Evolutionary conservation across 345 rosid species (phyloP).

Genomic region (Isatis tinctoria): DNA sequence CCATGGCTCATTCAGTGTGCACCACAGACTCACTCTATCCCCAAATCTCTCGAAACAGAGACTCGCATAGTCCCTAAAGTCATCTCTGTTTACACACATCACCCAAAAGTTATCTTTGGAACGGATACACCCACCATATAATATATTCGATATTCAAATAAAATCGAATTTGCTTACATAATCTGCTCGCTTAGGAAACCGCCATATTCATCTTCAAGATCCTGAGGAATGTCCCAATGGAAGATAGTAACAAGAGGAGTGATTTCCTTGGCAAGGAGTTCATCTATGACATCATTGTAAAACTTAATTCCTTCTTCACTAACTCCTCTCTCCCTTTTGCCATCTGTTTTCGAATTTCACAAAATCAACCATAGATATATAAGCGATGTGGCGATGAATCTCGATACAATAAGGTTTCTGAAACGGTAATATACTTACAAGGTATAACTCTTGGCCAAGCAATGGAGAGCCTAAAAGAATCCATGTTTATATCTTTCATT

Average conservation of each 20-base stretch:
- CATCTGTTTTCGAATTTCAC: slow-evolving; percentile 14
- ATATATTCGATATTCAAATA: not conserved
- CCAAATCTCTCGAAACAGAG: slow-evolving; percentile 47
- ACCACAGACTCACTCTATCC: slow-evolving; percentile 52
- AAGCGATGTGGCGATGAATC: not conserved
- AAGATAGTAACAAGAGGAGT: slow-evolving; percentile 49
- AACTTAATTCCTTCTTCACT: slow-evolving; percentile 42
- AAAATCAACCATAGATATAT: not conserved
- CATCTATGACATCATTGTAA: slow-evolving; percentile 50
- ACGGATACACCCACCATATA: not conserved
- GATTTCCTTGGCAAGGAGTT: slow-evolving; percentile 42
- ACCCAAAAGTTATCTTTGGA: not conserved
- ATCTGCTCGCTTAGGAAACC: slow-evolving; percentile 44
- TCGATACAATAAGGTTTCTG: not conserved
- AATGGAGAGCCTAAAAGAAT: slow-evolving; percentile 49
- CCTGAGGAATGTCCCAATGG: slow-evolving; percentile 55
- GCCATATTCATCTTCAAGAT: slow-evolving; percentile 49
- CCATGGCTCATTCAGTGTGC: slow-evolving; percentile 49
- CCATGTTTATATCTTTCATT: slow-evolving; percentile 40
- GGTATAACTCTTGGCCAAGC: slow-evolving; percentile 54
- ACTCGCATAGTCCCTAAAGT: slow-evolving; percentile 41
- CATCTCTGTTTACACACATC: slow-evolving; percentile 30
- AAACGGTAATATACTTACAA: slow-evolving; percentile 18
- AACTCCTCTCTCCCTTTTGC: slow-evolving; percentile 36
- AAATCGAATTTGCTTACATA: slow-evolving; percentile 34